Base-by-base conservation (phyloP, 768 basidiomycete species). In the Leccinum subgranulosum region DNA sequence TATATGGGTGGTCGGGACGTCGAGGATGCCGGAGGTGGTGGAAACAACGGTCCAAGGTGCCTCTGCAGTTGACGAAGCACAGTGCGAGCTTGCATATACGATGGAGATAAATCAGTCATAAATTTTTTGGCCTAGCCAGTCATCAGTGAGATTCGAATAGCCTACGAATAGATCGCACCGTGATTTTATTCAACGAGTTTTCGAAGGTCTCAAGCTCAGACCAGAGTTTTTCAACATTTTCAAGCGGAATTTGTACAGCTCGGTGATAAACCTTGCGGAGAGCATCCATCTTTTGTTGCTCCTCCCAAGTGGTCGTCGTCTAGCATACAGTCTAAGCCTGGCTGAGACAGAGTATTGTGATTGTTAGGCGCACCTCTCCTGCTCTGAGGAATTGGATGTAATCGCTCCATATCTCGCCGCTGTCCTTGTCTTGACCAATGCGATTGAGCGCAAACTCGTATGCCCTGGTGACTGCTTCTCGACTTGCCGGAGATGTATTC, bases 81-180 rank as follows among this genome's bases (percentile, higher is more conserved):
- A 0, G 90, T 88, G 14, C 94, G 87, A 0, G 97, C 96, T 67
- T 96, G 94, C 91, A 98, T 95, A 69, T 98, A 90, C 2, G 88
- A 84, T 6, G 94, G 91, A 2, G 91, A 90, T n/a, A 92, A 81
- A 73, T 98, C 95, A 55, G 84, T 80, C 77, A 98, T 86, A 74
- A 98, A 95, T 69, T 98, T 97, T 73, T 98, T 98, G 14, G 96
- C 94, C 87, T 88, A 61, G 1, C 21, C 3, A 6, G 15, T 34
- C 5, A 33, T 75, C 23, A 71, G 61, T 41, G 27, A 25, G 52
- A 27, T 27, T 28, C 19, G 4, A 43, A 31, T 9, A 9, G 27
- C 14, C 17, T 6, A 21, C 33, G 53, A 57, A 17, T 11, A 15
- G 14, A 51, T 65, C 82, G 56, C 43, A 83, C 86, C 33, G 94